These are phyloP conservation scores for Backusella macrospora DNA, from an alignment of 192 early-diverging fungal genomes.

Conservation along the genomic window DNA sequence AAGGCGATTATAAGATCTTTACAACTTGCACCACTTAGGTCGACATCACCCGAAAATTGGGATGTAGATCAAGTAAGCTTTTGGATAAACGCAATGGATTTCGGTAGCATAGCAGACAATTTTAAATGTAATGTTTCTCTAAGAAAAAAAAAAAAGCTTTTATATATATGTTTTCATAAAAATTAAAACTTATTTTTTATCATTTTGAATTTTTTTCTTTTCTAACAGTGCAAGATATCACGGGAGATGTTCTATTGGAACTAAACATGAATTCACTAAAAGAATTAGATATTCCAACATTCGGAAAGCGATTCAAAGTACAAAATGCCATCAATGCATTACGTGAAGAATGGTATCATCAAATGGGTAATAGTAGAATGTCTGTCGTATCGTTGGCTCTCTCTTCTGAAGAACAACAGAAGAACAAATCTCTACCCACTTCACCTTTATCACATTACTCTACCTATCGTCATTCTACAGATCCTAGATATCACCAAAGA, in stretches of 20 bases:
- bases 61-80: slow-evolving; percentile 33
- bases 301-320: slow-evolving; percentile 69
- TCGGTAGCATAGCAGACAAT: slow-evolving; percentile 19
- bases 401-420: not conserved
- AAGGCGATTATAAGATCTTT: not conserved
- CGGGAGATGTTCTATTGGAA: slow-evolving; percentile 64
- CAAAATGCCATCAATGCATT: slow-evolving; percentile 64
- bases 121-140: slow-evolving; percentile 33
- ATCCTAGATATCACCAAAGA: not conserved
- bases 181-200: not conserved
- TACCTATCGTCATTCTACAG: not conserved
- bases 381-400: not conserved
- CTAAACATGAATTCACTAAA: slow-evolving; percentile 65
- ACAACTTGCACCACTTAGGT: not conserved
- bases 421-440: not conserved
- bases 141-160: not conserved
- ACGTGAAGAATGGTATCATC: slow-evolving; percentile 31
- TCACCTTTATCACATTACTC: not conserved
- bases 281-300: slow-evolving; percentile 64
- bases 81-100: slow-evolving; percentile 36
- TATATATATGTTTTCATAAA: not conserved
- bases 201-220: not conserved
- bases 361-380: slow-evolving; percentile 6
- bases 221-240: slow-evolving; percentile 63
- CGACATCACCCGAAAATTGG: slow-evolving; percentile 26